Percentiles rank a stretch among this genome's conserved stretches.
These are phyloP conservation scores for Rugonectria rugulosa DNA, from an alignment of 2,329 filamentous ascomycete species.

Conservation along the genomic window DNA sequence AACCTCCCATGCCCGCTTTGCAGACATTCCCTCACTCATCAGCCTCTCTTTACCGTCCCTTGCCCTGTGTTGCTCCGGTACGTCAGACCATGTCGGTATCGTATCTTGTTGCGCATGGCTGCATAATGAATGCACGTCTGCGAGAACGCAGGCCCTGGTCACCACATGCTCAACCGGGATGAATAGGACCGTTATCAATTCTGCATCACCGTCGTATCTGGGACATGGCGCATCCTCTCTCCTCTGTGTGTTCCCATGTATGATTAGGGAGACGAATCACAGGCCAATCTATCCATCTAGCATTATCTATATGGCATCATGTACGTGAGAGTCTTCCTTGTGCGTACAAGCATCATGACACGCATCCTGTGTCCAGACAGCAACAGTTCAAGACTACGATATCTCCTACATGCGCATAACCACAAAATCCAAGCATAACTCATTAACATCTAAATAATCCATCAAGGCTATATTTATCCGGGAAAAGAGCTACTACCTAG, in stretches of 20 bases:
- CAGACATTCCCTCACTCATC: too few species aligned
- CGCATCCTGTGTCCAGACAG: background rate
- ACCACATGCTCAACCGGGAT: constrained; percentile 1
- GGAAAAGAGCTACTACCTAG: too few species aligned
- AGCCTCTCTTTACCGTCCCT: too few species aligned
- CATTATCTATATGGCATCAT: constrained; percentile 6
- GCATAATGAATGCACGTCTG: background rate
- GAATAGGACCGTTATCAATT: background rate
- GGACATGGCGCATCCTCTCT: background rate
- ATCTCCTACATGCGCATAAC: background rate
- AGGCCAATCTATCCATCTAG: constrained; percentile 7
- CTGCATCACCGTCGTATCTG: too few species aligned
- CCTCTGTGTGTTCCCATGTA: background rate
- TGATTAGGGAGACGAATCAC: background rate
- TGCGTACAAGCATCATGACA: background rate
- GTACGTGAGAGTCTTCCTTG: constrained; percentile 1
- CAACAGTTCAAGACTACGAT: background rate
- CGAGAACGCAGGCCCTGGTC: background rate
- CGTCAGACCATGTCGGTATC: background rate
- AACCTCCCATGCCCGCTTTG: constrained; percentile 1
- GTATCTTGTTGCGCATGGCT: background rate
- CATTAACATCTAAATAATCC: too few species aligned
- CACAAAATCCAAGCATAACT: too few species aligned
- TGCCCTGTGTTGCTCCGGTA: background rate
- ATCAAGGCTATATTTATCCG: too few species aligned